These are phyloP conservation scores for Tetramitus jugosus DNA, from an alignment of 208 protist genomes.

Conservation along the genomic window DNA sequence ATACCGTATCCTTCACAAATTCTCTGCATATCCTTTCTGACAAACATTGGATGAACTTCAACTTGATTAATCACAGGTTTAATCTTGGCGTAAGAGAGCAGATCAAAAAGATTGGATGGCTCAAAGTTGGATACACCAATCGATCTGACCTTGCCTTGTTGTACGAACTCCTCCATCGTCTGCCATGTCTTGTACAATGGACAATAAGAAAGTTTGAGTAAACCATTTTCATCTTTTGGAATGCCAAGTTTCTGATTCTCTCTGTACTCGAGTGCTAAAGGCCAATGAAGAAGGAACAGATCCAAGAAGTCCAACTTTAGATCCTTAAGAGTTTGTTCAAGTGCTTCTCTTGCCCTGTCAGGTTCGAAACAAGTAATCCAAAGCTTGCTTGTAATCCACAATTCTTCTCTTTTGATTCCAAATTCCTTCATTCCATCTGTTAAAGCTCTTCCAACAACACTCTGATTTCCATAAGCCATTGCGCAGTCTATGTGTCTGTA, in stretches of 20 bases:
- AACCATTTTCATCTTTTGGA: slow-evolving; percentile 13
- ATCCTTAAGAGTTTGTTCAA: slow-evolving; percentile 39
- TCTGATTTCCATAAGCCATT: slow-evolving; percentile 69
- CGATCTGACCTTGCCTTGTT: slow-evolving; percentile 37
- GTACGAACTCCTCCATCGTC: slow-evolving; percentile 46
- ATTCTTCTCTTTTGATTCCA: slow-evolving; percentile 59
- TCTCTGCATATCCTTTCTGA: not conserved
- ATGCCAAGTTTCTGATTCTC: slow-evolving; percentile 3
- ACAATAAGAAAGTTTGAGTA: not conserved
- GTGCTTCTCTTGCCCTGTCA: slow-evolving; percentile 34
- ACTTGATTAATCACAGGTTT: slow-evolving; percentile 40
- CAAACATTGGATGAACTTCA: not conserved
- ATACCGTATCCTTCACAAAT: not conserved
- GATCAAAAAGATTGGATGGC: slow-evolving; percentile 40
- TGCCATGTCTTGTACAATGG: slow-evolving; percentile 31
- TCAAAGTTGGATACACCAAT: slow-evolving; percentile 27
- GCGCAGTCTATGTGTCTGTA: slow-evolving; percentile 80
- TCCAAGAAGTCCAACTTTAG: slow-evolving; percentile 63
- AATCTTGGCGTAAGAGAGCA: slow-evolving; percentile 18
- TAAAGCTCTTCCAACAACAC: slow-evolving; percentile 48
- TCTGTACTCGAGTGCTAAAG: slow-evolving; percentile 42
- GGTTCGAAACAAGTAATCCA: slow-evolving; percentile 47
- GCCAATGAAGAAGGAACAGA: slow-evolving; percentile 69
- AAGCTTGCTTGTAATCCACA: slow-evolving; percentile 77
- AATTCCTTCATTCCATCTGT: slow-evolving; percentile 44